These are phyloP conservation scores for Ceratocystis ficicola DNA, from an alignment of 2,329 filamentous ascomycete genomes.

Conservation along the genomic window DNA sequence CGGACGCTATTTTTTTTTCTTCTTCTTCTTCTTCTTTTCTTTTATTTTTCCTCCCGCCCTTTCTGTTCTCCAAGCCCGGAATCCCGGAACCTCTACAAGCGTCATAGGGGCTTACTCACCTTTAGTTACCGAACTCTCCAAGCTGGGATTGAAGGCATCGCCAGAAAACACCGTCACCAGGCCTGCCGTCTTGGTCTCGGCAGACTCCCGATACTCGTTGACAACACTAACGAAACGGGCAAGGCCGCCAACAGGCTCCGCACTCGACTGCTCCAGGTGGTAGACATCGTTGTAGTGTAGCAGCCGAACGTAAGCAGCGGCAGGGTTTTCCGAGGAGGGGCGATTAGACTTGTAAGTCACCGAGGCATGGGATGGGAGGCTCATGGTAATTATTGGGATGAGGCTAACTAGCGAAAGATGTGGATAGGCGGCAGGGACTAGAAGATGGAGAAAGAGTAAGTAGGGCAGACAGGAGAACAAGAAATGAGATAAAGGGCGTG, in stretches of 20 bases:
- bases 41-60: too few relatives aligned
- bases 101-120: conserved; percentile 34
- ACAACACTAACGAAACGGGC: conserved; percentile 68
- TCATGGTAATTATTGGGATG: background rate
- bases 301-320: conserved; percentile 52
- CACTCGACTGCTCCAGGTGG: conserved; percentile 63
- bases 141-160: conserved; percentile 81
- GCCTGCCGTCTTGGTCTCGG: conserved; percentile 46
- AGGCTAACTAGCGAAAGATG: background rate
- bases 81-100: background rate
- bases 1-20: too few relatives aligned
- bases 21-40: too few relatives aligned
- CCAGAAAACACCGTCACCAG: conserved; percentile 77
- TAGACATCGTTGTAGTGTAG: conserved; percentile 93
- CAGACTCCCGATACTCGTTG: conserved; percentile 57
- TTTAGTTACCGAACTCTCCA: conserved; percentile 83
- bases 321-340: conserved; percentile 16
- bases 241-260: conserved; percentile 72
- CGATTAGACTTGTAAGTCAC: conserved; percentile 16
- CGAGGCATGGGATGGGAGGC: conserved; percentile 15
- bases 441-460: background rate
- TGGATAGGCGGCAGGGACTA: background rate
- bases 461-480: background rate
- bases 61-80: background rate
- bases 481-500: too few relatives aligned